Percentiles rank a stretch among this genome's conserved stretches.
These are phyloP conservation scores for Lenwebbia sp. DNA, from an alignment of 345 rosid species.

Conservation along the genomic window DNA sequence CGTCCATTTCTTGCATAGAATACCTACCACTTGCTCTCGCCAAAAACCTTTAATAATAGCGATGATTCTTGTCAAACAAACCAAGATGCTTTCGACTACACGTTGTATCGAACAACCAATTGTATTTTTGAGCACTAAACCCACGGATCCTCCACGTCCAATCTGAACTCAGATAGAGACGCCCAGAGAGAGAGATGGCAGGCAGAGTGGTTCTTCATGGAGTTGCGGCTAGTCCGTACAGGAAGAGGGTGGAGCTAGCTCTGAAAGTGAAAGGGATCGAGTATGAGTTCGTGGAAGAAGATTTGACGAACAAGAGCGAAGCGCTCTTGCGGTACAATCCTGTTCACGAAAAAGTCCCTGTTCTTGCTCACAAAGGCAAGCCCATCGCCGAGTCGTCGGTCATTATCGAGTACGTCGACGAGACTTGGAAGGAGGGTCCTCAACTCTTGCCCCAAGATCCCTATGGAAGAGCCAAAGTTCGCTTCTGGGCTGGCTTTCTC, in stretches of 20 bases:
- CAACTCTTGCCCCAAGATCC: constrained; percentile 29
- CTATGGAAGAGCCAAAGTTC: constrained; percentile 16
- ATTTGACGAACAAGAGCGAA: constrained; percentile 23
- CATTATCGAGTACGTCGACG: constrained; percentile 35
- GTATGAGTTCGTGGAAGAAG: constrained; percentile 30
- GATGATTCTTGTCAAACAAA: background rate
- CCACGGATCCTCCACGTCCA: background rate
- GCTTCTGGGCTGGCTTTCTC: constrained; percentile 29
- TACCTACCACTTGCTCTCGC: accelerated
- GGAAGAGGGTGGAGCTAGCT: constrained; percentile 29
- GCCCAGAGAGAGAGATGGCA: constrained; percentile 3
- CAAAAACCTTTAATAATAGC: background rate
- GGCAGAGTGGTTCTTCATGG: constrained; percentile 23
- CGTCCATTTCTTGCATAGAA: background rate
- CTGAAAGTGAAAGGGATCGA: constrained; percentile 25
- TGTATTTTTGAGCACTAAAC: background rate
- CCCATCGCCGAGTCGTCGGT: constrained; percentile 21
- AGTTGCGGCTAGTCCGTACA: constrained; percentile 14
- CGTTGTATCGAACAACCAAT: background rate
- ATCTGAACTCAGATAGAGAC: background rate
- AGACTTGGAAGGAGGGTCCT: constrained; percentile 22
- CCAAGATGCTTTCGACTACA: background rate
- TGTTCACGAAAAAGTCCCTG: constrained; percentile 28
- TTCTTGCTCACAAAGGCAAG: constrained; percentile 34
- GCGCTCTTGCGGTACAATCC: constrained; percentile 20